Percentiles rank a stretch among this genome's conserved stretches.
phyloP scores from a whole-genome alignment of 2,329 filamentous ascomycete genomes.

The Macrophomina phaseolina region DNA sequence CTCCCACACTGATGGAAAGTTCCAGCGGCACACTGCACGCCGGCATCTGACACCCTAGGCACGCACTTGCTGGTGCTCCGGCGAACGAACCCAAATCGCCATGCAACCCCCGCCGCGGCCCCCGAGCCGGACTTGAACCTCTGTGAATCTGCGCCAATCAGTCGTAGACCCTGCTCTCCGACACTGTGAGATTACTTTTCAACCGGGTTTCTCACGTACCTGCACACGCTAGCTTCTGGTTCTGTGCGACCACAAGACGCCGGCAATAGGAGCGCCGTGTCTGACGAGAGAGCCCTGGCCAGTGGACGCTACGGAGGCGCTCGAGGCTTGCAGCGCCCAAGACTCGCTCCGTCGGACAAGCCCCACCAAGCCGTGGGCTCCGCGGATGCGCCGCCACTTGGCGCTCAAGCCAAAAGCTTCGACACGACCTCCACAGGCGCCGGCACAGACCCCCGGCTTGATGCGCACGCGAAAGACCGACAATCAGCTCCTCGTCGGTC shows the following conservation, averaged over 20 bases:
- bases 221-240: not conserved
- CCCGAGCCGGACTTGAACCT: not conserved
- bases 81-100: not conserved
- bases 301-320: not conserved
- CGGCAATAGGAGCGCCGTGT: not conserved
- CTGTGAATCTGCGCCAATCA: conserved; percentile 6
- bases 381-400: not conserved
- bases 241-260: not conserved
- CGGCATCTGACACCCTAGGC: not conserved
- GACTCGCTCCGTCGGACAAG: conserved; percentile 1
- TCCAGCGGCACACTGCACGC: not conserved
- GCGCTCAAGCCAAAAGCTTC: conserved; percentile 15
- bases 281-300: not conserved
- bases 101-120: not conserved
- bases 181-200: not conserved
- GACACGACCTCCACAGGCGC: not conserved
- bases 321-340: not conserved
- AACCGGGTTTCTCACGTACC: not conserved
- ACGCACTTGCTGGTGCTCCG: not conserved
- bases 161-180: not conserved
- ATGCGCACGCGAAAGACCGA: not conserved
- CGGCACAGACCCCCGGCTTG: not conserved
- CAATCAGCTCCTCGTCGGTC: not conserved
- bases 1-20: not conserved
- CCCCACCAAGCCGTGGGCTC: conserved; percentile 3